These are phyloP conservation scores for Blastosporella zonata DNA, from an alignment of 1,284 basidiomycete genomes.

Conservation along the genomic window DNA sequence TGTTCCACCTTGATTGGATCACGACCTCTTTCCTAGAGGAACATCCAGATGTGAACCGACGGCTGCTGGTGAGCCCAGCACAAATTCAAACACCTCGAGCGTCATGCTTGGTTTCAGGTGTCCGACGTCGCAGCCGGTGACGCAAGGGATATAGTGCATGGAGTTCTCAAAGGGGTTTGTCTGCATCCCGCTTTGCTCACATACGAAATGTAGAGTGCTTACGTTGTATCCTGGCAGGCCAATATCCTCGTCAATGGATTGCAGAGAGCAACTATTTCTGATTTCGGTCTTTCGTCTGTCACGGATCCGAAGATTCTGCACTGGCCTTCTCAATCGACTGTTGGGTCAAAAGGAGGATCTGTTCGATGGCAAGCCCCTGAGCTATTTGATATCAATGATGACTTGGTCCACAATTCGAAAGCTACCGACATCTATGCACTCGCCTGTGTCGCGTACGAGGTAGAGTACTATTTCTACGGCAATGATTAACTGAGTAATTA, in stretches of 20 bases:
- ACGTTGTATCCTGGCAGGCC: not conserved
- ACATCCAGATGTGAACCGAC: slow-evolving; percentile 13
- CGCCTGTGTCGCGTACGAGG: slow-evolving; percentile 17
- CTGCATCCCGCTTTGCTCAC: not conserved
- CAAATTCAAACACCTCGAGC: not conserved
- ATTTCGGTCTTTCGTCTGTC: slow-evolving; percentile 9
- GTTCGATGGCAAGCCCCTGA: slow-evolving; percentile 19
- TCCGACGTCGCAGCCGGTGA: slow-evolving; percentile 18
- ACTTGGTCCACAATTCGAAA: slow-evolving; percentile 5
- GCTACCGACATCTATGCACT: slow-evolving; percentile 20
- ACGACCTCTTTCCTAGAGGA: slow-evolving; percentile 20
- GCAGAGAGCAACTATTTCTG: slow-evolving; percentile 17
- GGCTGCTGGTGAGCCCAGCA: slow-evolving; percentile 14
- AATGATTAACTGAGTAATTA: too few species aligned
- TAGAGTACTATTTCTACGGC: not conserved
- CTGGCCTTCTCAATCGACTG: not conserved
- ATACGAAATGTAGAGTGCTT: not conserved
- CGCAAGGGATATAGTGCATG: slow-evolving; percentile 10
- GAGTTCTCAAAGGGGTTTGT: slow-evolving; percentile 13
- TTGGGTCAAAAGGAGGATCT: not conserved
- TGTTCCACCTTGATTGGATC: slow-evolving; percentile 25
- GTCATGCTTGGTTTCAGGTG: slow-evolving; percentile 9
- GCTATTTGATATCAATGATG: slow-evolving; percentile 9
- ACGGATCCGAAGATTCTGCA: not conserved
- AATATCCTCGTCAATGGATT: not conserved